These are phyloP conservation scores for Globisporangium polare DNA, from an alignment of 352 stramenopile species.

Conservation along the genomic window DNA sequence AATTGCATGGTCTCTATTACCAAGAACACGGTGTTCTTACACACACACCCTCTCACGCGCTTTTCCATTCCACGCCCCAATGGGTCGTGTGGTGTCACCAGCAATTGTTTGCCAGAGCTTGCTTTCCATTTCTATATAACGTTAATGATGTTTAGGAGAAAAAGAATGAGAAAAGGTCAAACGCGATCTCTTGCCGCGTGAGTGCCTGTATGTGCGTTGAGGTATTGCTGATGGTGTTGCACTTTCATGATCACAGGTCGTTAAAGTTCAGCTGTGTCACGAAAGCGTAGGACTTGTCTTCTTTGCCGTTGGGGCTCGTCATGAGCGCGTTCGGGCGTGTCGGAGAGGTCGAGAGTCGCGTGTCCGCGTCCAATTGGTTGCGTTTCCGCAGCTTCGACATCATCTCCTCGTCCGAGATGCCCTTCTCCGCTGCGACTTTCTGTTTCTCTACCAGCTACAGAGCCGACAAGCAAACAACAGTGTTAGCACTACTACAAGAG, in stretches of 20 bases:
- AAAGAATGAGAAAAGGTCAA: slow-evolving; percentile 1
- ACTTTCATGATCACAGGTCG: slow-evolving; percentile 40
- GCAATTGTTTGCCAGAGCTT: too few species aligned
- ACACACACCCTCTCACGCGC: too few species aligned
- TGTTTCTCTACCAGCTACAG: slow-evolving; percentile 64
- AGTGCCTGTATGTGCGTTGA: neutral
- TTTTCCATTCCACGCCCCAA: too few species aligned
- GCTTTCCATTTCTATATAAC: slow-evolving; percentile 9
- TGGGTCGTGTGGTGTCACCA: too few species aligned
- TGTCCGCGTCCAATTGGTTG: slow-evolving; percentile 63
- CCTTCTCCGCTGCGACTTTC: slow-evolving; percentile 69
- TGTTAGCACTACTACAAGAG: neutral
- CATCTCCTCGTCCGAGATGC: slow-evolving; percentile 84
- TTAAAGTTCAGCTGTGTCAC: slow-evolving; percentile 73
- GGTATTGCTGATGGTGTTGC: neutral
- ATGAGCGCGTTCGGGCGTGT: slow-evolving; percentile 33
- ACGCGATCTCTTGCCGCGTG: neutral
- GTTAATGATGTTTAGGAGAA: slow-evolving; percentile 8
- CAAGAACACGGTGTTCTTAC: too few species aligned
- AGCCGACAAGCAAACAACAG: slow-evolving; percentile 6
- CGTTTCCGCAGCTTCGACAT: slow-evolving; percentile 73
- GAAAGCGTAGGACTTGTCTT: slow-evolving; percentile 56
- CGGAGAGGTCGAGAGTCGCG: slow-evolving; percentile 64
- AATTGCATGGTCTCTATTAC: too few species aligned
- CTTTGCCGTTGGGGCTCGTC: slow-evolving; percentile 27